Conservation (phyloP, 441 rosid genomes). For the Gossypium laxum region DNA sequence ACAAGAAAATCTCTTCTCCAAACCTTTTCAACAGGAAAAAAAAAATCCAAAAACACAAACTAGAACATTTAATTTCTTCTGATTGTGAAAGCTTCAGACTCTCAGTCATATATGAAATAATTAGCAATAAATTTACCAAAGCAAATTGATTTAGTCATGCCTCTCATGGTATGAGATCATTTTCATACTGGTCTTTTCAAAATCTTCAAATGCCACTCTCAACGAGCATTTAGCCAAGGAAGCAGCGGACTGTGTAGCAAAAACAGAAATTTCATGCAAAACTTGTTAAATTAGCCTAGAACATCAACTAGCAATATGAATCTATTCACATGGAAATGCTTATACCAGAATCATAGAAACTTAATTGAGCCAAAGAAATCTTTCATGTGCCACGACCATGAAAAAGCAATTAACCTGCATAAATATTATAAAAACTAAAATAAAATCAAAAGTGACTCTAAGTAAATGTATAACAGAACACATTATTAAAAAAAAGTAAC, state of each 20-base stretch:
- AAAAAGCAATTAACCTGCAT: background rate
- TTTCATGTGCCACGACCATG: background rate
- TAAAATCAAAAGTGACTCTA: no score
- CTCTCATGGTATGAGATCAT: constrained; percentile 55
- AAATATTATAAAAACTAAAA: background rate
- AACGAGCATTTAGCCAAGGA: constrained; percentile 12
- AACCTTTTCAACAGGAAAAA: background rate
- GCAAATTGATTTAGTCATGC: constrained; percentile 28
- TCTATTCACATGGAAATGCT: background rate
- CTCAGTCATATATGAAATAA: background rate
- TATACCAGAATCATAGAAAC: background rate
- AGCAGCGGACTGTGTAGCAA: background rate
- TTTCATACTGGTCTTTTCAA: constrained; percentile 35
- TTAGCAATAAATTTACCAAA: background rate
- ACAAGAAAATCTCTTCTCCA: background rate
- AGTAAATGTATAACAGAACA: no score
- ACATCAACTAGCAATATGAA: background rate
- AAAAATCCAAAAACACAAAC: background rate
- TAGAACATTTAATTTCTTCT: background rate
- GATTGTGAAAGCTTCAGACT: background rate
- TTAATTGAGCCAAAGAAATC: background rate
- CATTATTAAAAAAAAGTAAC: no score
- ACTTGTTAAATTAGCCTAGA: background rate
- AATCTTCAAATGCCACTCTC: no score
- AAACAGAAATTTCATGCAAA: background rate